A percentile compares a stretch with the other conserved stretches of the same genome.
These are phyloP conservation scores for Lentinula guzmanii DNA, from an alignment of 768 basidiomycete species.

Conservation along the genomic window DNA sequence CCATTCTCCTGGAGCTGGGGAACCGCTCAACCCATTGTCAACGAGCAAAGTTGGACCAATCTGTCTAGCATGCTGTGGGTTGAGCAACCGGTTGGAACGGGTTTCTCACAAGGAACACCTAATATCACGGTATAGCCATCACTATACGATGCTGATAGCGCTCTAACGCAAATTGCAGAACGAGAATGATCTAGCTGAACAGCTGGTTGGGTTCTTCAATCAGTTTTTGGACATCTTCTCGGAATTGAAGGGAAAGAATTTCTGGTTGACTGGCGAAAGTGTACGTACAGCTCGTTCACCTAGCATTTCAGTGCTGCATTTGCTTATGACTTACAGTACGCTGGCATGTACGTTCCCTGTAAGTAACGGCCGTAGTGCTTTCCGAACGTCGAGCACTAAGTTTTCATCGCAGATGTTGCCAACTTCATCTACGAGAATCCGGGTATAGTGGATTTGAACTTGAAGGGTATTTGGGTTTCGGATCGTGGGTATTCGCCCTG, in stretches of 20 bases:
- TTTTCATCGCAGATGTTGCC: conserved; percentile 50
- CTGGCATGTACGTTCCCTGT: conserved; percentile 51
- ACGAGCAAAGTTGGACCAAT: conserved; percentile 75
- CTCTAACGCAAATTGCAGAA: conserved; percentile 22
- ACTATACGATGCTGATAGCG: background rate
- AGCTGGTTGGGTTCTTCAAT: conserved; percentile 57
- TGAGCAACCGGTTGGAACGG: conserved; percentile 78
- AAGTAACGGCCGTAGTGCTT: conserved; percentile 13
- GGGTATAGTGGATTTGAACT: conserved; percentile 40
- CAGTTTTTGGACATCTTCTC: conserved; percentile 74
- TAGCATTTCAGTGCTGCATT: background rate
- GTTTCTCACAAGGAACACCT: conserved; percentile 66
- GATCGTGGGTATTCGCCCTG: conserved; percentile 45
- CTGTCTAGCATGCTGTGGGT: conserved; percentile 69
- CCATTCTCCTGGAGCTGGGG: conserved; percentile 65
- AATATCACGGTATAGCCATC: conserved; percentile 47
- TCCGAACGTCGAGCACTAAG: background rate
- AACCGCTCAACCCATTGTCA: conserved; percentile 55
- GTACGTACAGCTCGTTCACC: conserved; percentile 33
- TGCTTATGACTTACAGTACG: conserved; percentile 30
- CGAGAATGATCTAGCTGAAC: conserved; percentile 41
- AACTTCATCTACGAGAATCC: conserved; percentile 66
- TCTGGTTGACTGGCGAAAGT: conserved; percentile 71
- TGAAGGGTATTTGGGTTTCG: conserved; percentile 68
- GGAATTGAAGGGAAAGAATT: conserved; percentile 67